Evolutionary conservation across 805 yeast species (phyloP), one percentile per base, ranked within the genome.

Genomic region (Candida jianshihensis): DNA sequence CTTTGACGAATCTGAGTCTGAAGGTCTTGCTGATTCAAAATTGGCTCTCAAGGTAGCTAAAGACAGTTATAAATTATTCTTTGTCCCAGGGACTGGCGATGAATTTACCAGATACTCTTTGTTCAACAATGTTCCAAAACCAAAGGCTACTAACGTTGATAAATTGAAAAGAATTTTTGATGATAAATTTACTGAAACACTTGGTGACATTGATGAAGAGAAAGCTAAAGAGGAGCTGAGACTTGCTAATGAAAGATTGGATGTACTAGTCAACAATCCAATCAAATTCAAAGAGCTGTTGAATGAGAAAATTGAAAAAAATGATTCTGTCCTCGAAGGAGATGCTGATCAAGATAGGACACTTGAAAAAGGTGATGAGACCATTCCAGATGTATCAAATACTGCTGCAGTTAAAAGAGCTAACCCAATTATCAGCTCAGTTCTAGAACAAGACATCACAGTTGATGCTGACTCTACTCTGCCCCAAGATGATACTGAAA

Each of bases 71-170:
- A 71, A 84, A 44, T 61, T 92, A 51, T 78, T 83, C 53, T 88
- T 90, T 54, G 95, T 86, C 53, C 71, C 81, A 5, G 78, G 71
- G 6, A 75, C 95, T 0, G 75, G 71, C 44, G 98, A 92, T 61
- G 81, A 79, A 44, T 87, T 83, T 49, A 71, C 86, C 3, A 69
- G 94, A 34, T 70, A 68, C 42, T 61, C 78, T 1, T 63, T 75
- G 14, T 77, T 66, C 41, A 63, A 54, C 37, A 66, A 57, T 36
- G 59, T 64, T 10, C 24, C 38, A 6, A 48, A 48, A 9, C 41
- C 44, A n/a, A 65, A 59, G 21, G 38, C 49, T 2, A 64, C 57
- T 14, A 54, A 55, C 10, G 31, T 39, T 15, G 66, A 60, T 16
- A 66, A 60, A 44, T 43, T 55, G 7, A 49, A 56, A 4, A 71